Percentiles rank a stretch among this genome's conserved stretches.
Conservation (phyloP, 1,284 basidiomycete genomes). For the Pholiota adiposa region DNA sequence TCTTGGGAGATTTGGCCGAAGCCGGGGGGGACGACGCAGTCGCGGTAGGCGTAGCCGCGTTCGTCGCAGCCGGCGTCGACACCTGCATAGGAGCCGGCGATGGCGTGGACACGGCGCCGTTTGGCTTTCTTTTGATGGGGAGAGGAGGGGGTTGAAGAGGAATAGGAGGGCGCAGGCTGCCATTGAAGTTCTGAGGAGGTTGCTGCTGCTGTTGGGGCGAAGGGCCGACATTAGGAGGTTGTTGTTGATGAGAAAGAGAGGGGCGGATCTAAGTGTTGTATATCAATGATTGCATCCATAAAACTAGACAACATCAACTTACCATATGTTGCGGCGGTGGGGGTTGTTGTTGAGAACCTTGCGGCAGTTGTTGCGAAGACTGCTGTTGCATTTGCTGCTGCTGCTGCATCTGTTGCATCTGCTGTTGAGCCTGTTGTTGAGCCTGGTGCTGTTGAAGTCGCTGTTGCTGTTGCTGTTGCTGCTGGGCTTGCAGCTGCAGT, state of each 20-base stretch:
- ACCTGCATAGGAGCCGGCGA: slow-evolving; percentile 44
- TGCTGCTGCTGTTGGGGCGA: slow-evolving; percentile 33
- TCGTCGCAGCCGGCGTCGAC: slow-evolving; percentile 56
- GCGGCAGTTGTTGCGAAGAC: slow-evolving; percentile 18
- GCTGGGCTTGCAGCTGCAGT: slow-evolving; percentile 10
- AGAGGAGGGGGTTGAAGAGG: slow-evolving; percentile 36
- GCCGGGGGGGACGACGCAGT: slow-evolving; percentile 51
- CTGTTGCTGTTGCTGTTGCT: slow-evolving; percentile 23
- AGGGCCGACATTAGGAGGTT: slow-evolving; percentile 18
- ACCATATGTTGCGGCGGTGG: slow-evolving; percentile 1
- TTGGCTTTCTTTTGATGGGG: slow-evolving; percentile 34
- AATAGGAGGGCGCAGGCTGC: slow-evolving; percentile 27
- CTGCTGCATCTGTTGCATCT: slow-evolving; percentile 39
- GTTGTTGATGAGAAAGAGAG: slow-evolving; percentile 19
- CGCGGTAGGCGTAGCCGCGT: slow-evolving; percentile 51
- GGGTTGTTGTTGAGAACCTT: neutral
- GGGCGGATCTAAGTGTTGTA: slow-evolving; percentile 19
- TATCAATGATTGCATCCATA: neutral
- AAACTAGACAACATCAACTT: neutral
- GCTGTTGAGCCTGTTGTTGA: slow-evolving; percentile 26
- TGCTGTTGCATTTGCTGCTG: slow-evolving; percentile 37
- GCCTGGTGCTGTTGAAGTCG: slow-evolving; percentile 2
- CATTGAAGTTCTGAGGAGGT: slow-evolving; percentile 25
- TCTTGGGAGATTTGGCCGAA: slow-evolving; percentile 55
- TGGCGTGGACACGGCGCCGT: slow-evolving; percentile 36